These are phyloP conservation scores for Chlorella sp. DNA, from an alignment of 139 green algal genomes.

Conservation along the genomic window DNA sequence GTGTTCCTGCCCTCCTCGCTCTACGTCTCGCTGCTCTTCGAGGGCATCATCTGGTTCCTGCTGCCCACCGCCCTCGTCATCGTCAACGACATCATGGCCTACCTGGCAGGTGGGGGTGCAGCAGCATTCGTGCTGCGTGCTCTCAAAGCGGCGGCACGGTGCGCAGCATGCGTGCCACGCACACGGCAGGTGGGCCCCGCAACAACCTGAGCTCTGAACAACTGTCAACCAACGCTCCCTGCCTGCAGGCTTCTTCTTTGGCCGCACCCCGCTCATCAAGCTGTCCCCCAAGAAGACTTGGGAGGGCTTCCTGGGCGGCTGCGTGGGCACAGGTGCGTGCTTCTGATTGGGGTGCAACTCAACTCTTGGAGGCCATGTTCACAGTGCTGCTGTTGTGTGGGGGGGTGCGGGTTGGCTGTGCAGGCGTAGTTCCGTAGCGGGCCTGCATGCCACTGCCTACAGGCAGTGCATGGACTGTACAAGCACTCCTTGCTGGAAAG, in stretches of 20 bases:
- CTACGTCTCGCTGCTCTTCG: constrained; percentile 90
- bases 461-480: no score
- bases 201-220: not conserved
- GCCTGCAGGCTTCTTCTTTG: constrained; percentile 89
- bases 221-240: no score
- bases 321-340: constrained; percentile 66
- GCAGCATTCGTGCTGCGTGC: no score
- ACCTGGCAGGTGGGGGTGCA: constrained; percentile 89
- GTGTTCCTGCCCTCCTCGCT: constrained; percentile 91
- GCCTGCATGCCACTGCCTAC: no score
- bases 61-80: constrained; percentile 94
- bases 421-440: no score
- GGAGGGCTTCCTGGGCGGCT: constrained; percentile 97
- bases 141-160: not conserved
- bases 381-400: not conserved
- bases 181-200: not conserved
- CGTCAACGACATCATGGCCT: constrained; percentile 97
- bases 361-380: not conserved
- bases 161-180: not conserved
- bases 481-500: no score
- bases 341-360: not conserved
- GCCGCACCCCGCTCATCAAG: constrained; percentile 96
- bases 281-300: constrained; percentile 99
- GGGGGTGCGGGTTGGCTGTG: not conserved
- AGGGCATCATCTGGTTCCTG: constrained; percentile 97